Evolutionary conservation across 495 filamentous ascomycete species (phyloP), one percentile per base, ranked within the genome.

Genomic region (Gamarada debralockiae): DNA sequence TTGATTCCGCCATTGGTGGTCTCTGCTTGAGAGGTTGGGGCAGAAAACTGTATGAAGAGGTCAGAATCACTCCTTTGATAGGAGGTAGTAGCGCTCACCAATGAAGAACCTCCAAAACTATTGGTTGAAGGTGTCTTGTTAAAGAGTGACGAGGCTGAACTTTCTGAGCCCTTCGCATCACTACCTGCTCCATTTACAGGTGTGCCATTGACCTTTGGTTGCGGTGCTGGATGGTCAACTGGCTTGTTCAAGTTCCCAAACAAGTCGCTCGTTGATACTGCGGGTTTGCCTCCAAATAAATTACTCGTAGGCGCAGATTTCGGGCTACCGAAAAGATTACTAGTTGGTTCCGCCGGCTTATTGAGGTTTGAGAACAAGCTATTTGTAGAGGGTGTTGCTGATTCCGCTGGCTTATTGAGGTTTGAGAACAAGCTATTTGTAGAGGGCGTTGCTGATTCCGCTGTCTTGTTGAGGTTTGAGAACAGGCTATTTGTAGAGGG

Each of bases 171-270:
- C 22, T 45, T 17, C 6, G 8, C 25, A 13, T 23, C 12, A 13
- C 10, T 5, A 22, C 23, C 21, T 13, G 21, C 25, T 13, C 42
- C 29, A 49, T 38, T 39, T 8, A 9, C 7, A 43, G 40, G 21
- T 15, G n/a, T 52, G 22, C 46, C 25, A 23, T 49, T 58, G 9
- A 29, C 14, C 12, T 58, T 53, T 6, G 50, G 50, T 22, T 53
- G 25, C 5, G 38, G 18, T n/a, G 50, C 23, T 13, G 36, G 38
- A 12, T 40, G 21, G 17, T 53, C 50, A 25, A 58, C 48, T 34
- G 55, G 50, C 31, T 58, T 53, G 23, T 58, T 58, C 34, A 58
- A 42, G 45, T 42, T 43, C 33, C 50, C 50, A 18, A 58, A 53
- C 12, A 53, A 17, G 7, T 50, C 39, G 21, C 34, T 17, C 1